Base-by-base conservation (phyloP, 1,284 basidiomycete genomes). In the Coniophora puteana region DNA sequence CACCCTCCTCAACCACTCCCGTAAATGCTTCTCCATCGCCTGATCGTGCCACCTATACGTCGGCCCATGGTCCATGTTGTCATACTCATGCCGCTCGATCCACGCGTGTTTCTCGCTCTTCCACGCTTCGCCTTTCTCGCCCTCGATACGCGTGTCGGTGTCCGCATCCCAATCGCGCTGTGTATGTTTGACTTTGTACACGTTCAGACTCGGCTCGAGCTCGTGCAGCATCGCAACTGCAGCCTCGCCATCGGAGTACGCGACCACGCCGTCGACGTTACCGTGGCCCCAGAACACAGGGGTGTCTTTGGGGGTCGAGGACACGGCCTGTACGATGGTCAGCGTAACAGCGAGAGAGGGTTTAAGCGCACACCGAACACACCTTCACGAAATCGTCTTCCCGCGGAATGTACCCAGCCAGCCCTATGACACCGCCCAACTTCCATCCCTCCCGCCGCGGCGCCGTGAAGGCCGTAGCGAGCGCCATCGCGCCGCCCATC, bases 241-340 rank as follows among this genome's bases (percentile, higher is more conserved):
- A 40, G 62, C 61, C 43, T 69, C 55, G 26, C 76, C 74, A 34
- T 72, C 53, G 20, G 61, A 49, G 49, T 71, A 74, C 41, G 69
- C 71, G 40, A 94, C 83, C 11, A 94, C 71, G 8, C 77, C 79
- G 60, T 96, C 93, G 23, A 63, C 66, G n/a, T 68, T 76, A 7
- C 93, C 93, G 49, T 93, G 89, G 5, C 88, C 93, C 82, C 88
- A 89, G 67, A 94, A 94, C 26, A 93, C 72, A 2, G 90, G 85
- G n/a, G 79, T 68, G 11, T 74, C 71, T 41, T 70, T 67, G 16
- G 77, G 74, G 50, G 80, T 69, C 11, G 71, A 63, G 6, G 75
- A 72, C 24, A 67, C 58, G 71, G 85, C 76, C 83, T 87, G 17
- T 46, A 14, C 35, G 31, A 26, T 16, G 1, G 25, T 55, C 23